Conservation (phyloP, 805 yeast species). For the Blastobotrys mokoenaii region DNA sequence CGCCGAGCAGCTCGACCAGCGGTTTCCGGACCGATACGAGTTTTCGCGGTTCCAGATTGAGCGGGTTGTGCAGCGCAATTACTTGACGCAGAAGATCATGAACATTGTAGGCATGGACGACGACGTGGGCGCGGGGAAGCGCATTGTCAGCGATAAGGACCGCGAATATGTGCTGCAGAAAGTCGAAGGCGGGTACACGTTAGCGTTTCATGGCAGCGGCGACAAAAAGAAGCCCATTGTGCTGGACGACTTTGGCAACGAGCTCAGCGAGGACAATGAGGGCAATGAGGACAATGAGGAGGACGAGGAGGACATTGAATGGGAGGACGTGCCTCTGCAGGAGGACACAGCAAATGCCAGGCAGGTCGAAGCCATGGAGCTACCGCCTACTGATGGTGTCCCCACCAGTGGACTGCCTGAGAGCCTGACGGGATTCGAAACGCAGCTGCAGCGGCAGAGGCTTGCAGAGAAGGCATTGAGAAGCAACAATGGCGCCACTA, state of each 20-base stretch:
- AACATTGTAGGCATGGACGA: constrained; percentile 70
- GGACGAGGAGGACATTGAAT: constrained; percentile 43
- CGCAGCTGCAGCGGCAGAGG: constrained; percentile 18
- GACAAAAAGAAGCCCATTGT: background rate
- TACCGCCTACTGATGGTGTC: background rate
- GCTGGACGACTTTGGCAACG: constrained; percentile 14
- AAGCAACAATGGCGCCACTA: background rate
- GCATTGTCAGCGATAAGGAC: constrained; percentile 74
- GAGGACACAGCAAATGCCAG: constrained; percentile 10
- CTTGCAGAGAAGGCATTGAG: constrained; percentile 12
- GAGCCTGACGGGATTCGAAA: constrained; percentile 20
- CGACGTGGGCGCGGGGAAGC: constrained; percentile 34
- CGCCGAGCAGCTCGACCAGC: constrained; percentile 72
- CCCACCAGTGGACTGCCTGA: constrained; percentile 5
- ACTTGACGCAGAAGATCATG: constrained; percentile 80
- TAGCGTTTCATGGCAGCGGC: constrained; percentile 42
- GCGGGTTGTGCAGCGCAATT: constrained; percentile 87
- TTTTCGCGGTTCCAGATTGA: constrained; percentile 89
- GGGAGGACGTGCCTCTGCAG: constrained; percentile 58
- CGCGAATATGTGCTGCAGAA: constrained; percentile 65
- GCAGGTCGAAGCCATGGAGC: background rate
- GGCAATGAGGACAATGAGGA: constrained; percentile 31
- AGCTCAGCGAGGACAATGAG: constrained; percentile 16
- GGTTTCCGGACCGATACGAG: constrained; percentile 81
- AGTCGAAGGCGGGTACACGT: constrained; percentile 77